Percentiles rank a stretch among this genome's conserved stretches.
Evolutionary conservation across 2,329 filamentous ascomycete genomes (phyloP).

Genomic region (Didymellaceae sp.): DNA sequence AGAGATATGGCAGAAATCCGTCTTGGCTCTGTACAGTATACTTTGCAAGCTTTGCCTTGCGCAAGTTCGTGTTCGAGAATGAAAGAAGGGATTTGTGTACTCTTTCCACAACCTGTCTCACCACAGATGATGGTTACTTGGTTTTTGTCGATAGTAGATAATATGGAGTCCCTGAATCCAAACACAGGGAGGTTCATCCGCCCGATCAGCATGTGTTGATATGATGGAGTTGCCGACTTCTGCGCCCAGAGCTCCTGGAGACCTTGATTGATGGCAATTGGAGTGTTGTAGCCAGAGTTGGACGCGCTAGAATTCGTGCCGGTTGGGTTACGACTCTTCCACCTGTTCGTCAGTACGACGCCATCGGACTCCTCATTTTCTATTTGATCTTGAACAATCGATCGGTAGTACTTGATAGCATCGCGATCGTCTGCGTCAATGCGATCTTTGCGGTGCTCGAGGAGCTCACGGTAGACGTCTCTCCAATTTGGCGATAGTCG

Average conservation of each 20-base stretch:
- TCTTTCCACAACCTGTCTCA: conserved; percentile 97
- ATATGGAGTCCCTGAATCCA: conserved; percentile 78
- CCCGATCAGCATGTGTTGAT: conserved; percentile 77
- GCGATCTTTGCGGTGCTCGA: conserved; percentile 71
- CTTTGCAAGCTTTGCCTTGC: conserved; percentile 81
- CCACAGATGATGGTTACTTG: conserved; percentile 94
- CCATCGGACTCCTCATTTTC: conserved; percentile 60
- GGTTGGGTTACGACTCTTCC: conserved; percentile 58
- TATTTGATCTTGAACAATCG: conserved; percentile 71
- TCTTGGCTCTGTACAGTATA: conserved; percentile 94
- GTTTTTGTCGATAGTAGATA: conserved; percentile 76
- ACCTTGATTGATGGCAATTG: conserved; percentile 45
- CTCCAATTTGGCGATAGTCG: conserved; percentile 81
- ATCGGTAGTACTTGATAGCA: conserved; percentile 70
- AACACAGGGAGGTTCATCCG: conserved; percentile 90
- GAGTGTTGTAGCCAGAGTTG: conserved; percentile 41
- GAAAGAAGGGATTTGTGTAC: conserved; percentile 95
- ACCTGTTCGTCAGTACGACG: conserved; percentile 77
- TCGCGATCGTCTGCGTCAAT: conserved; percentile 74
- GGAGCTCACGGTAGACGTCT: conserved; percentile 83
- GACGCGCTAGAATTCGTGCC: conserved; percentile 34
- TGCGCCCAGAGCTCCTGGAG: conserved; percentile 59
- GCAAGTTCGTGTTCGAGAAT: conserved; percentile 87
- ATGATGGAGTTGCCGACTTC: conserved; percentile 61
- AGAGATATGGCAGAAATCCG: conserved; percentile 96